Evolutionary conservation across 2,329 filamentous ascomycete genomes (phyloP).

Genomic region (Pseudocercospora eumusae): DNA sequence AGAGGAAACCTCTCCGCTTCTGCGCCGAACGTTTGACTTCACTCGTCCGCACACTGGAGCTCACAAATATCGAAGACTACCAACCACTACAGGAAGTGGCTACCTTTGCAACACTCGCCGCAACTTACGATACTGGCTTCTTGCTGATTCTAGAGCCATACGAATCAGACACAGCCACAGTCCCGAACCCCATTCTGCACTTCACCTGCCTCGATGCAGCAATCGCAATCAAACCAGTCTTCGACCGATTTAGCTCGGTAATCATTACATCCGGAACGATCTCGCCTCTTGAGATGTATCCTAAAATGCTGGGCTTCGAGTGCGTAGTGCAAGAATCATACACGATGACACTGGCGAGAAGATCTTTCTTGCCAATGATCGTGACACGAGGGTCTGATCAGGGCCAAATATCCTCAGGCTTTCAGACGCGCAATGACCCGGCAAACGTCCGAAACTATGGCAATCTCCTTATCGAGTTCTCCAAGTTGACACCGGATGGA

Average conservation of each 20-base stretch:
- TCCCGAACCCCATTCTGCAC: constrained; percentile 94
- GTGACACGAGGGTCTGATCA: constrained; percentile 95
- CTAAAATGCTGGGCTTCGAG: constrained; percentile 93
- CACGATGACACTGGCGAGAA: constrained; percentile 88
- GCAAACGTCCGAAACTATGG: constrained; percentile 98
- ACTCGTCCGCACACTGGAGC: constrained; percentile 87
- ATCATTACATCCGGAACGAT: constrained; percentile 98
- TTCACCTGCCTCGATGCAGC: constrained; percentile 96
- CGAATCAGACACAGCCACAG: constrained; percentile 91
- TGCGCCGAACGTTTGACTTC: constrained; percentile 94
- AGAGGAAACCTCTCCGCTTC: constrained; percentile 90
- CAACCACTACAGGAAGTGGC: constrained; percentile 96
- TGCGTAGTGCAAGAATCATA: constrained; percentile 97
- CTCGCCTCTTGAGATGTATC: constrained; percentile 97
- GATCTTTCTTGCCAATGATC: constrained; percentile 97
- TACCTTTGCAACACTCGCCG: constrained; percentile 91
- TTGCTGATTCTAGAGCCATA: constrained; percentile 95
- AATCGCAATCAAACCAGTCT: constrained; percentile 96
- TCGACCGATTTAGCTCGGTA: constrained; percentile 95
- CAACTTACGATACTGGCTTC: constrained; percentile 96
- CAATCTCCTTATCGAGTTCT: constrained; percentile 88
- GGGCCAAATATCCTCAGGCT: constrained; percentile 86
- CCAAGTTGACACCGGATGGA: constrained; percentile 92
- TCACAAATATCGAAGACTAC: constrained; percentile 97
- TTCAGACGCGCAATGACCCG: constrained; percentile 92